phyloP scores from a whole-genome alignment of 371 early-diverging fungal genomes.

The Rhizopus arrhizus region DNA sequence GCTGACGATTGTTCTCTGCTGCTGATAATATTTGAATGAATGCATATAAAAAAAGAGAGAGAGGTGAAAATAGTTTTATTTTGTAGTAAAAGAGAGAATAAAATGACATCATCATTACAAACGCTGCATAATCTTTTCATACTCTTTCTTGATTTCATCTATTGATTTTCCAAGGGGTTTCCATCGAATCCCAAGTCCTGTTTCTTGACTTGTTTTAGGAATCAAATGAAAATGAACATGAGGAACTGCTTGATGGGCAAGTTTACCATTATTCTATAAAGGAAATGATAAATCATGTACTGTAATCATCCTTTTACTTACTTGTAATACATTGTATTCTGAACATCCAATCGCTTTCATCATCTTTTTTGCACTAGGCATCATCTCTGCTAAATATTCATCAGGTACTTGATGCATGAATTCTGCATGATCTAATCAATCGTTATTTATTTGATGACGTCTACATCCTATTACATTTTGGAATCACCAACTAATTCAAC shows the following conservation, averaged over 20 bases:
- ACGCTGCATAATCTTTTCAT: slow-evolving; percentile 30
- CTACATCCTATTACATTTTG: slow-evolving; percentile 65
- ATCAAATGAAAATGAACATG: slow-evolving; percentile 95
- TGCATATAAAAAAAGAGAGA: too few relatives aligned
- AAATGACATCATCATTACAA: slow-evolving; percentile 16
- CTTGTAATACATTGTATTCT: slow-evolving; percentile 93
- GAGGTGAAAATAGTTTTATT: too few relatives aligned
- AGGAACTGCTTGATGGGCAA: slow-evolving; percentile 78
- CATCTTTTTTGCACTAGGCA: slow-evolving; percentile 88
- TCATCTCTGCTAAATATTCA: slow-evolving; percentile 76
- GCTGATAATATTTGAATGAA: too few relatives aligned
- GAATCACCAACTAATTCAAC: slow-evolving; percentile 71
- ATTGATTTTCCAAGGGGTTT: slow-evolving; percentile 31
- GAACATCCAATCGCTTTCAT: slow-evolving; percentile 64
- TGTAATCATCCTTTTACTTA: slow-evolving; percentile 17
- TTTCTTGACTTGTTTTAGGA: slow-evolving; percentile 71
- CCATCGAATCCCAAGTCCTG: slow-evolving; percentile 80
- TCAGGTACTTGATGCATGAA: slow-evolving; percentile 89
- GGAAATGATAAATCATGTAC: too few relatives aligned
- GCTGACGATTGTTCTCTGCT: background rate
- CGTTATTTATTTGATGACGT: background rate
- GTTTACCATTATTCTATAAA: slow-evolving; percentile 75
- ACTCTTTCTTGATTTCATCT: slow-evolving; percentile 42
- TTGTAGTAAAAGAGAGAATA: too few relatives aligned
- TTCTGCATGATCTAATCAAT: slow-evolving; percentile 79